Evolutionary conservation across 495 filamentous ascomycete species (phyloP), one percentile per base, ranked within the genome.

Genomic region (Neurospora hispaniola): DNA sequence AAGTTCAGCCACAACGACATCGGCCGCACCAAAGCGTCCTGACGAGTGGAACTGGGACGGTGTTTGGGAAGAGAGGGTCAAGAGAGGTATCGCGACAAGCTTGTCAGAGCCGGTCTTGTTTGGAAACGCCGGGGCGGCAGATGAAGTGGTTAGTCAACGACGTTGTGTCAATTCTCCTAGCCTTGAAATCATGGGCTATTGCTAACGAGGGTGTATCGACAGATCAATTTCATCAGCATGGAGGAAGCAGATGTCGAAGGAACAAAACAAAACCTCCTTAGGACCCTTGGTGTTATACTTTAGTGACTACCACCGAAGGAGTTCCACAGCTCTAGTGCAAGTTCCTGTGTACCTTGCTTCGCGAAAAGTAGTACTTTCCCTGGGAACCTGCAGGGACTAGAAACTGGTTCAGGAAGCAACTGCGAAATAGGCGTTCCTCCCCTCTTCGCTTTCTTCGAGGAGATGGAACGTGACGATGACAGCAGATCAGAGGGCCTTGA

Each of bases 11-110:
- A 72, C 71, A 18, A 71, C 69, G 18, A 73, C 66, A 20, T 66
- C 54, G 54, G 54, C 71, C 3, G 68, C 75, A 23, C 78, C 85
- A 59, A 87, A 90, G 69, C 85, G 86, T 39, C 92, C 92, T 3
- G 92, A 90, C 16, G 91, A 96, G 73, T 97, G 94, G 94, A 95
- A 94, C 79, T 97, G 94, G 94, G 93, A 97, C 80, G 94, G 94
- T 1, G 94, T 97, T 9, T 97, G 94, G 94, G 91, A 93, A 74
- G 88, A 92, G 71, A 86, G 94, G 43, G 93, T 94, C 2, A 90
- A 88, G 78, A 89, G 88, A 79, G 91, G 92, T 40, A 87, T 97
- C 35, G 86, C 91, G 69, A 86, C 85, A n/a, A 94, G 92, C 78
- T 81, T 90, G 71, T 91, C 92, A 4, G 94, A 97, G 74, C 82